Conservation (phyloP, 495 filamentous ascomycete genomes). For the Cairneyella variabilis region DNA sequence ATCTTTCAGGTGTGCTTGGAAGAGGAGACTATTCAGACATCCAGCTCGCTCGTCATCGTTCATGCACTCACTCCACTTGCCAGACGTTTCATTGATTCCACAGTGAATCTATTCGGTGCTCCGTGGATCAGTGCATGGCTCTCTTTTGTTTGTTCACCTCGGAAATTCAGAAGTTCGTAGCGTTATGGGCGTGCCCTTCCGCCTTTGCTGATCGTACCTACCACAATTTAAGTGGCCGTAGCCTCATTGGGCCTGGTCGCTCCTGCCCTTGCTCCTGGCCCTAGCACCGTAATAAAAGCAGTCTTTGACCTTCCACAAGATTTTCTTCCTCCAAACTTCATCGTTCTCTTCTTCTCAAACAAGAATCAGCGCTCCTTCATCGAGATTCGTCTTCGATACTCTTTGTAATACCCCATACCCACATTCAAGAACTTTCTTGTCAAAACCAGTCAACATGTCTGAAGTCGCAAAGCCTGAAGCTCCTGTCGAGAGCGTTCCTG, state of each 20-base stretch:
- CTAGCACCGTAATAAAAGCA: not conserved
- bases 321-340: not conserved
- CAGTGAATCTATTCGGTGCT: no score
- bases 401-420: not conserved
- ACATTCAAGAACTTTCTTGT: not conserved
- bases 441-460: conserved; percentile 20
- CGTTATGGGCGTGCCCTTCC: no score
- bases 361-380: not conserved
- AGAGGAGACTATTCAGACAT: no score
- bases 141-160: no score
- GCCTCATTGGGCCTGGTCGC: conserved; percentile 2
- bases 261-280: conserved; percentile 1
- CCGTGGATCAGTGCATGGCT: no score
- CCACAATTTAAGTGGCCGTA: no score
- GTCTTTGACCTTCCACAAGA: not conserved
- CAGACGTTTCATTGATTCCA: no score
- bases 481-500: conserved; percentile 36
- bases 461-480: conserved; percentile 24
- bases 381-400: not conserved
- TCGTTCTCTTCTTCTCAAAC: not conserved
- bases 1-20: no score
- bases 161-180: no score
- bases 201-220: no score
- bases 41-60: no score
- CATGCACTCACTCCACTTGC: no score